phyloP scores from a whole-genome alignment of 2,329 filamentous ascomycete species.

The Elsinoe australis region DNA sequence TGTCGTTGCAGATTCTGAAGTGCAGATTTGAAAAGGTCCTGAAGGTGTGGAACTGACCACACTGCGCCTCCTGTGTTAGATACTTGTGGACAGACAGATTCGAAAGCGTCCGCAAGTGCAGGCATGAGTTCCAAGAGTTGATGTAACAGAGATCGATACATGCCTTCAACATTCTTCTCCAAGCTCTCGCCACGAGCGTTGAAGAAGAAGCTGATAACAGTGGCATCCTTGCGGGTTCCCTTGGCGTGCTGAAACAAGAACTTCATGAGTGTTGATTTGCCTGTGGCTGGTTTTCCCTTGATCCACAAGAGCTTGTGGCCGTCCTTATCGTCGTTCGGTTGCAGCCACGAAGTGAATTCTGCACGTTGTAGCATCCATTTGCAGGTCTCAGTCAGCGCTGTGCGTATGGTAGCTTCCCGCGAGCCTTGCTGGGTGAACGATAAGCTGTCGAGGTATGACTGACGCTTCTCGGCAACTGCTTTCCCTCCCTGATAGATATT shows the following conservation, averaged over 20 bases:
- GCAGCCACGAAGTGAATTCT: background rate
- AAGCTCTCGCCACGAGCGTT: slow-evolving; percentile 13
- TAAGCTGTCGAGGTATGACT: background rate
- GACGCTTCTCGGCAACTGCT: background rate
- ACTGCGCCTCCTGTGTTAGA: slow-evolving; percentile 9
- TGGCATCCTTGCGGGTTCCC: background rate
- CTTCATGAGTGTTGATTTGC: slow-evolving; percentile 21
- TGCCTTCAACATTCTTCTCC: slow-evolving; percentile 9
- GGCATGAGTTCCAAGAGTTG: slow-evolving; percentile 9
- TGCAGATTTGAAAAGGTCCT: slow-evolving; percentile 26
- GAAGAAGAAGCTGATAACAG: slow-evolving; percentile 16
- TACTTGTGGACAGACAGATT: slow-evolving; percentile 21
- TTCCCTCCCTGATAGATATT: background rate
- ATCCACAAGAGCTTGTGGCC: slow-evolving; percentile 19
- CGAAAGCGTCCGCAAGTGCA: too few species aligned
- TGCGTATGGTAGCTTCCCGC: background rate
- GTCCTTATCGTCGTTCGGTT: background rate
- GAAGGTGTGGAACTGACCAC: slow-evolving; percentile 21
- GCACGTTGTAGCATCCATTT: background rate
- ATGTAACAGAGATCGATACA: slow-evolving; percentile 12
- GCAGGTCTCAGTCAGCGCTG: background rate
- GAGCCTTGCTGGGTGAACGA: background rate
- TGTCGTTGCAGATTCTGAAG: slow-evolving; percentile 25
- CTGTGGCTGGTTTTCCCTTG: slow-evolving; percentile 21
- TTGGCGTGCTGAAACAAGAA: slow-evolving; percentile 5